Evolutionary conservation across 345 rosid genomes (phyloP).

Genomic region (Euphorbia peplus): DNA sequence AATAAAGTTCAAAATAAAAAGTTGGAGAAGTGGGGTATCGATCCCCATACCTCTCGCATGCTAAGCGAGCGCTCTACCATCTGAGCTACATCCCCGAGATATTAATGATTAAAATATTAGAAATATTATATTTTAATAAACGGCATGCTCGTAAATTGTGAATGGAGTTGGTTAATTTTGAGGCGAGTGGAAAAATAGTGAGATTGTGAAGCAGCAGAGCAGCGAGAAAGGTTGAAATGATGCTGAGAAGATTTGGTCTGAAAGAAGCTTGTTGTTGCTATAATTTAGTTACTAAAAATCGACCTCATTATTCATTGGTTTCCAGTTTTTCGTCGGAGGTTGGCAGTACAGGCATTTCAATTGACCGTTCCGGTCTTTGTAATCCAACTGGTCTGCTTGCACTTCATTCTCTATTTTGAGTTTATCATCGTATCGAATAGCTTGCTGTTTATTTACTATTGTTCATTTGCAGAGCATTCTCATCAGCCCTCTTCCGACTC

Average conservation of each 20-base stretch:
- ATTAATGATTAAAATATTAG: no score
- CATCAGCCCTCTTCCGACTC: constrained; percentile 54
- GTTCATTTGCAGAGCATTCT: constrained; percentile 51
- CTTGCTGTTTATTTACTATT: neutral
- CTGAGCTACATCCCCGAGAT: constrained; percentile 72
- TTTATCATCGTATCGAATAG: neutral
- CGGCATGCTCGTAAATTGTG: no score
- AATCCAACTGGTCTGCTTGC: constrained; percentile 51
- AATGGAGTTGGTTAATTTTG: no score
- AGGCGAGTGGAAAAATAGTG: no score
- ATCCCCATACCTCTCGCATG: constrained; percentile 69
- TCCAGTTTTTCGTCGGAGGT: constrained; percentile 16
- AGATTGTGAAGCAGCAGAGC: no score
- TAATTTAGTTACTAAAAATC: neutral
- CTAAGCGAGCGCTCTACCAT: constrained; percentile 90
- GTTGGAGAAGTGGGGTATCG: constrained; percentile 45
- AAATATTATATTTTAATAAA: no score
- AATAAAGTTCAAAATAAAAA: no score
- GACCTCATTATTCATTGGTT: neutral
- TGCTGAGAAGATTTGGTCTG: constrained; percentile 14
- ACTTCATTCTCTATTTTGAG: neutral
- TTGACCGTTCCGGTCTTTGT: constrained; percentile 71
- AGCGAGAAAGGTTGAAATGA: neutral
- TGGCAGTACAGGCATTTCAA: constrained; percentile 46
- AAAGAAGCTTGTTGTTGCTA: constrained; percentile 4